These are phyloP conservation scores for Cymbopogon citratus DNA, from an alignment of 176 grass and related monocot genomes.

Conservation along the genomic window DNA sequence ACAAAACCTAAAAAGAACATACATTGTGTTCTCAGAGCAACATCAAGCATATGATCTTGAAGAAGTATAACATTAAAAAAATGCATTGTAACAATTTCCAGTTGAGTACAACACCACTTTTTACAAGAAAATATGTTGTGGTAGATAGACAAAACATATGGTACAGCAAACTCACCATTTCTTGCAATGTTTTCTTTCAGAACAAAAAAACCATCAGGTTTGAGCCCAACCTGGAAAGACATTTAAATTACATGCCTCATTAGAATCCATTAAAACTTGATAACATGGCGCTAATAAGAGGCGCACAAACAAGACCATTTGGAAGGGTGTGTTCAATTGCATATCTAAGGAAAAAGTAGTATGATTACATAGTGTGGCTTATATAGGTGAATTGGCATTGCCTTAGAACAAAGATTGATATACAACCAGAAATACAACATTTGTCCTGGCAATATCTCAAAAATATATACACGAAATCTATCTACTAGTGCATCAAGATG, in stretches of 20 bases:
- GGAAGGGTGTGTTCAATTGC: background rate
- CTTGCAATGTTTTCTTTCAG: slow-evolving; percentile 90
- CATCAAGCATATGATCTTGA: background rate
- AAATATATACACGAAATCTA: background rate
- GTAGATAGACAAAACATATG: background rate
- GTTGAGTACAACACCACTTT: background rate
- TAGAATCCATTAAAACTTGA: slow-evolving; percentile 7
- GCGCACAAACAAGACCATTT: background rate
- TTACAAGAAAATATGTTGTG: background rate
- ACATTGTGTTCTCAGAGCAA: slow-evolving; percentile 3
- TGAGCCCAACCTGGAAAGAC: slow-evolving; percentile 76
- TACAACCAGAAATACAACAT: background rate
- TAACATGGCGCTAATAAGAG: background rate
- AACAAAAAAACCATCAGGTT: slow-evolving; percentile 89
- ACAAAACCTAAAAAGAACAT: slow-evolving; percentile 69
- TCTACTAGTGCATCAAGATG: background rate
- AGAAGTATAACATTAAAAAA: background rate
- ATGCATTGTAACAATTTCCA: no score
- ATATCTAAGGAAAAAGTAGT: background rate
- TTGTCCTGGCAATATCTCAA: background rate
- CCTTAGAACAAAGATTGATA: background rate
- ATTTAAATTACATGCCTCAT: background rate
- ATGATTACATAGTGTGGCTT: background rate
- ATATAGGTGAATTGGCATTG: background rate
- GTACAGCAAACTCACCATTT: slow-evolving; percentile 46